Evolutionary conservation across 768 basidiomycete species (phyloP), one percentile per base, ranked within the genome.

Genomic region (Tricholoma terreum): DNA sequence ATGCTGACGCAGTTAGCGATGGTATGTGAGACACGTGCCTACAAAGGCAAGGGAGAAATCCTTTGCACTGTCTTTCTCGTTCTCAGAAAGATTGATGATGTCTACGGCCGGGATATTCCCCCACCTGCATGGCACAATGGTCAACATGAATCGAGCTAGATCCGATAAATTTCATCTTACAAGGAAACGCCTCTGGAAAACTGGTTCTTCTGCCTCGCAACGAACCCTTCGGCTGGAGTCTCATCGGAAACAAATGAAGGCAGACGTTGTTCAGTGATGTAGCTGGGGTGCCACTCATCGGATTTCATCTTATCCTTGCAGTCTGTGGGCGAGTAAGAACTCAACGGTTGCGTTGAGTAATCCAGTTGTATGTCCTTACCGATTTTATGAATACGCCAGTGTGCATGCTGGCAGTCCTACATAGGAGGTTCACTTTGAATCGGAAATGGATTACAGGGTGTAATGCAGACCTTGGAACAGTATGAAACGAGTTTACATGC

Each of bases 401-500:
- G 53, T 27, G 36, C 11, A 11, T 30, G 7, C 38, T 54, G 53
- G 27, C 53, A 54, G 2, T 27, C 40, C 53, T 54, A 36, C 21
- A 6, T 19, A 24, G 10, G 9, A 12, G 27, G 12, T 22, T 15
- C n/a, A 24, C 6, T 27, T 27, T 27, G 3, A 27, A 27, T 27
- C 24, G 24, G 36, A 17, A 21, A 42, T 22, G 3, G 11, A 30
- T 11, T 11, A 30, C 12, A 9, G 17, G 19, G 33, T 40, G 4
- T 1, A 17, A 54, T 30, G 21, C 10, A 21, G 21, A 62, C 70
- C 58, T 67, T 74, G 8, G 79, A 80, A 60, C 80, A 80, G 58
- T 80, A 80, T 17, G 73, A 73, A 1, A 79, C 77, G 14, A 80
- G 61, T 50, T 59, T 71, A 61, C 78, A 80, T 9, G 50, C 57